Base-by-base conservation (phyloP, 2,329 filamentous ascomycete genomes). In the Pestalotiopsis sp. region DNA sequence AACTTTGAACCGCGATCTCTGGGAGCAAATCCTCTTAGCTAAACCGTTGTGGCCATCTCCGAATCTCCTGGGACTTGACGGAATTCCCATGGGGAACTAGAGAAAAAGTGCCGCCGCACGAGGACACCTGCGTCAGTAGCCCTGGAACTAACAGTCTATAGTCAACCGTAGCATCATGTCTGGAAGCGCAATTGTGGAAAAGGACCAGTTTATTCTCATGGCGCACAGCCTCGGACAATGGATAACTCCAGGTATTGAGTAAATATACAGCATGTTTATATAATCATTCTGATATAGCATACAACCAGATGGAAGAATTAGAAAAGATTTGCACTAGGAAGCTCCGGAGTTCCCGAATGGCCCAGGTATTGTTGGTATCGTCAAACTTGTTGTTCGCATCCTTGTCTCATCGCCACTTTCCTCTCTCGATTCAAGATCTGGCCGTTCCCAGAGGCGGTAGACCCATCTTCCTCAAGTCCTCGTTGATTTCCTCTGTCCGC, bases 401-500 rank as follows among this genome's bases (percentile, higher is more conserved):
- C 45, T n/a, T 63, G 23, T 39, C 9, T 23, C 4, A 41, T 20
- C 23, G 38, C 61, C 25, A 31, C 23, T n/a, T 13, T 4, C 23
- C 25, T 4, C 12, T 12, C 9, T 23, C 9, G 11, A 13, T 62
- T 36, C 36, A 67, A 17, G 25, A 67, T 52, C 66, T 67, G 4
- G 58, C 11, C 52, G 66, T 61, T 3, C 52, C 67, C 14, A 66
- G 20, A 13, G 66, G 59, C 9, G 59, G 58, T 3, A 67, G 66
- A 1, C 66, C 66, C 66, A 69, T 67, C 14, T n/a, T 65, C 57
- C 49, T 63, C 67, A 74, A 41, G 41, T 73, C 71, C 12, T 67
- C 61, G 27, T 73, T 71, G 5, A 72, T 69, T 69, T 73, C 71
- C 31, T 72, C 67, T 14, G 66, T 66, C 23, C 71, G 66, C 25